Evolutionary conservation across 805 yeast species (phyloP).

Genomic region (Lipomyces orientalis): DNA sequence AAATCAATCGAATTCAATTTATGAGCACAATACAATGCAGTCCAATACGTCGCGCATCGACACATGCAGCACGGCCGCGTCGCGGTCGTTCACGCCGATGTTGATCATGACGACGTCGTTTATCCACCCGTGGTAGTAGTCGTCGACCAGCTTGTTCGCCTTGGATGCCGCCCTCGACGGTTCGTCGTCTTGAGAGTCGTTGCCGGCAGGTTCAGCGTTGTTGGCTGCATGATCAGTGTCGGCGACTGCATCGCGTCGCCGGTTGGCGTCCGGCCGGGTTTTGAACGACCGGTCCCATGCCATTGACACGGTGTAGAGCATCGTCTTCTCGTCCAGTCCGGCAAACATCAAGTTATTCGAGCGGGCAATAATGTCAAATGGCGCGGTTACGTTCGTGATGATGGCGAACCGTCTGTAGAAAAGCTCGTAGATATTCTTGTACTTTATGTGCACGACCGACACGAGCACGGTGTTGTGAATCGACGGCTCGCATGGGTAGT

Average conservation of each 20-base stretch:
- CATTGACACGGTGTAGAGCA: conserved; percentile 28
- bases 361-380: conserved; percentile 29
- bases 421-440: conserved; percentile 10
- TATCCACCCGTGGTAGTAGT: conserved; percentile 23
- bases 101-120: conserved; percentile 22
- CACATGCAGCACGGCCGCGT: conserved; percentile 23
- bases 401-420: conserved; percentile 25
- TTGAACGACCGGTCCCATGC: conserved; percentile 26
- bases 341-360: conserved; percentile 30
- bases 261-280: conserved; percentile 1
- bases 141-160: conserved; percentile 15
- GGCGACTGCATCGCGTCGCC: conserved; percentile 7
- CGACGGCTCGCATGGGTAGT: conserved; percentile 35
- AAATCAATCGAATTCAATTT: neutral
- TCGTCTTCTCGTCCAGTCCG: conserved; percentile 25
- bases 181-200: neutral
- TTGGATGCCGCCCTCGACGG: neutral
- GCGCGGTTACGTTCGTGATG: conserved; percentile 32
- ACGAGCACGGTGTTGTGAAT: conserved; percentile 33
- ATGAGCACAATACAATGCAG: conserved; percentile 6
- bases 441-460: conserved; percentile 28
- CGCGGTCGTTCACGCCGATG: conserved; percentile 15
- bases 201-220: neutral
- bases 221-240: neutral
- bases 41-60: conserved; percentile 19